phyloP scores from a whole-genome alignment of 1,284 basidiomycete species.

The Blastosporella zonata region DNA sequence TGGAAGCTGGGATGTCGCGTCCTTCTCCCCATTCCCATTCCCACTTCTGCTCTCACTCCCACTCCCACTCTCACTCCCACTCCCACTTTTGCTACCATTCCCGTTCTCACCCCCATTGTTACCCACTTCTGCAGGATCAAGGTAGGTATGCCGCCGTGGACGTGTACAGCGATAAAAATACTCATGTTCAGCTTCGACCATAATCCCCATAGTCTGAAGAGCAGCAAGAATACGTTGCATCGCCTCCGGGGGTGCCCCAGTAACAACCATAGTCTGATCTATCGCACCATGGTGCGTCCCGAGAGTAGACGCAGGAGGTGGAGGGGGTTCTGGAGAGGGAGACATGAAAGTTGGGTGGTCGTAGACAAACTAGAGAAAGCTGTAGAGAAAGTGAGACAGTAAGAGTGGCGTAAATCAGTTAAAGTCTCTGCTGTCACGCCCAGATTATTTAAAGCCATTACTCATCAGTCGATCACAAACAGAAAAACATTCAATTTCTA shows the following conservation, averaged over 20 bases:
- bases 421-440: too few relatives aligned
- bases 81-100: neutral
- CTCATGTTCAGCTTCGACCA: conserved; percentile 78
- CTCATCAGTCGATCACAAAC: too few relatives aligned
- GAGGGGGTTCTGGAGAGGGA: neutral
- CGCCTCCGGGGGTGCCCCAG: conserved; percentile 75
- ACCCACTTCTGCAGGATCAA: neutral
- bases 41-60: too few relatives aligned
- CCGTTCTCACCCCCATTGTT: neutral
- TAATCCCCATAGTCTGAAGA: conserved; percentile 84
- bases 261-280: conserved; percentile 88
- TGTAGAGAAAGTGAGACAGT: neutral
- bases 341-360: neutral
- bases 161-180: conserved; percentile 85
- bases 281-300: conserved; percentile 90
- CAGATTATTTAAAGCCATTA: too few relatives aligned
- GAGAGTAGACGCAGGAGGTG: conserved; percentile 31
- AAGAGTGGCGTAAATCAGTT: too few relatives aligned
- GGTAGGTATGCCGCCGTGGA: conserved; percentile 43
- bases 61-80: too few relatives aligned
- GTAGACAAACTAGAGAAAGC: neutral
- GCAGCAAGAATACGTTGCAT: conserved; percentile 77
- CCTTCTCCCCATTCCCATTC: too few relatives aligned
- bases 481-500: neutral
- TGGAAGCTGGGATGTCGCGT: too few relatives aligned